Evolutionary conservation across 495 filamentous ascomycete genomes (phyloP), one percentile per base, ranked within the genome.

Genomic region (Thermothielavioides terrestris): DNA sequence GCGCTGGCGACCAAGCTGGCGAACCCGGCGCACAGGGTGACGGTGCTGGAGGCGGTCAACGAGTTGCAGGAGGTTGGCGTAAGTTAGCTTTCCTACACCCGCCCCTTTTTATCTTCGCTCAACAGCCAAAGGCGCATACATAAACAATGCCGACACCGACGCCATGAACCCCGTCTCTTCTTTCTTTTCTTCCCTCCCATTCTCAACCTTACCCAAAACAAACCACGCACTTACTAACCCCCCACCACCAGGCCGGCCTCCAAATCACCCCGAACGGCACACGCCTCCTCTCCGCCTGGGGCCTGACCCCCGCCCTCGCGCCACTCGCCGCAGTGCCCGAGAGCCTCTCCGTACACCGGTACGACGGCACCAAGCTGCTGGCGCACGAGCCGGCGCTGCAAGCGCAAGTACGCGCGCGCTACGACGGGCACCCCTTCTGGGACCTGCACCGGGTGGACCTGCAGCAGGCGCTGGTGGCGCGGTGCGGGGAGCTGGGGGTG

Each of bases 271-370:
- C 79, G 11, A 82, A 81, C 54, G 72, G 71, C 21, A 72, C 72
- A 20, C 66, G 67, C 17, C 67, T 77, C 15, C 58, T 79, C 40
- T 50, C 50, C 11, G 62, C 56, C 25, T 84, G 80, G 77, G 64
- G 72, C 6, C 67, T 83, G 1, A 65, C 66, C 10, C 57, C 69
- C 4, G 62, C 62, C 6, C 54, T 83, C 17, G 61, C 67, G 54
- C 62, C 65, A 17, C 58, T 68, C 18, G 78, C 77, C 11, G 73
- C 76, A 0, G 66, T 74, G 43, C 80, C 80, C 1, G 68, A 67
- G 1, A 63, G 70, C 22, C 66, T 84, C 30, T 74, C 77, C 1
- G 75, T 85, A 37, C 78, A 77, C 55, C 74, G 77, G 6, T 82
- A 79, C 57, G 71, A 75, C 25, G 78, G 75, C 57, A 77, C 75